Evolutionary conservation across 768 basidiomycete species (phyloP).

Genomic region (Leccinum arenicola): DNA sequence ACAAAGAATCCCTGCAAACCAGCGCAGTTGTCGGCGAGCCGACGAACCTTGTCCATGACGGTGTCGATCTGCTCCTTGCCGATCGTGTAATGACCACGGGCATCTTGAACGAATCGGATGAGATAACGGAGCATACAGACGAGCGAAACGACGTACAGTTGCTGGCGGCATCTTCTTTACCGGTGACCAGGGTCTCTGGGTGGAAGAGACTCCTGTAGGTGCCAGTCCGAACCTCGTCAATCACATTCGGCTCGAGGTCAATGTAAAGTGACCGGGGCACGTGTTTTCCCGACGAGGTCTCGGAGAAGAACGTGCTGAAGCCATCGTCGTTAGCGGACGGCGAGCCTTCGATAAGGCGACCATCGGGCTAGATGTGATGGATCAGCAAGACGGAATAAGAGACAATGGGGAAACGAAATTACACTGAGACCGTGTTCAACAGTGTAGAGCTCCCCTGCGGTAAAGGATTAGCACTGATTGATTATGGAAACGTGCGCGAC

Average conservation of each 20-base stretch:
- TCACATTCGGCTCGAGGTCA: conserved; percentile 95
- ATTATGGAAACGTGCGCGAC: conserved; percentile 5
- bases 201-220: conserved; percentile 97
- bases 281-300: conserved; percentile 94
- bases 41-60: conserved; percentile 93
- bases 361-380: conserved; percentile 73
- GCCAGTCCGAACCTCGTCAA: conserved; percentile 95
- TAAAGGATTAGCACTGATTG: conserved; percentile 19
- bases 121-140: not conserved
- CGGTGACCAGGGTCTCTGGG: conserved; percentile 96
- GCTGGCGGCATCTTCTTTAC: conserved; percentile 99
- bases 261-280: conserved; percentile 98
- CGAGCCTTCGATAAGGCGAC: conserved; percentile 79
- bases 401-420: conserved; percentile 18
- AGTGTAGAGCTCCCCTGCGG: conserved; percentile 95
- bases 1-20: conserved; percentile 99
- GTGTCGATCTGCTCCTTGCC: conserved; percentile 97
- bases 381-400: conserved; percentile 17
- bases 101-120: conserved; percentile 52
- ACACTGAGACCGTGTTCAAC: conserved; percentile 98
- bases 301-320: conserved; percentile 99
- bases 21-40: conserved; percentile 92
- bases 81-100: conserved; percentile 97
- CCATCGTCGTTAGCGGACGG: conserved; percentile 79
- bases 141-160: conserved; percentile 64